These are phyloP conservation scores for Pyrrhoderma noxium DNA, from an alignment of 1,284 basidiomycete species.

Conservation along the genomic window DNA sequence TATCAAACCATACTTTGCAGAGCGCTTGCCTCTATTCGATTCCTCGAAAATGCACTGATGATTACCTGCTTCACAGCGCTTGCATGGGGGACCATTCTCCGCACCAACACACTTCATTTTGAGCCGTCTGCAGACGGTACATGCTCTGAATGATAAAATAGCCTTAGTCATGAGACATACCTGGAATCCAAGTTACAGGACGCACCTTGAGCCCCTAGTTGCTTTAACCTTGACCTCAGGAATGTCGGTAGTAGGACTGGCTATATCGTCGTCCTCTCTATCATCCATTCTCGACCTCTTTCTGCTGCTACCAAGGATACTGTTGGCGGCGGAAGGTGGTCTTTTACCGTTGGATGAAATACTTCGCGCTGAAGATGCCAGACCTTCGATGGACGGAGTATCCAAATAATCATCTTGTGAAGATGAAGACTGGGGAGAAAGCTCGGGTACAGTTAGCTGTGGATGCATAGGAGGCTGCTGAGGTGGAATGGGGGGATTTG, in stretches of 20 bases:
- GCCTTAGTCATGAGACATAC: neutral
- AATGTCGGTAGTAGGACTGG: slow-evolving; percentile 50
- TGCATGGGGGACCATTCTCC: slow-evolving; percentile 89
- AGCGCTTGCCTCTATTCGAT: slow-evolving; percentile 88
- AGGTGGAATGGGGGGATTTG: slow-evolving; percentile 17
- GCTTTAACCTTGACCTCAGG: slow-evolving; percentile 74
- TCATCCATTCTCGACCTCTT: slow-evolving; percentile 59
- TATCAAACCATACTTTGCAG: slow-evolving; percentile 60
- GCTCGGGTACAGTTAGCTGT: slow-evolving; percentile 15
- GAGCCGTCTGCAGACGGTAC: slow-evolving; percentile 89
- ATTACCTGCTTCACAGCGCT: slow-evolving; percentile 70
- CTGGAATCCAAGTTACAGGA: slow-evolving; percentile 1
- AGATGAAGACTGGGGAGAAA: slow-evolving; percentile 41
- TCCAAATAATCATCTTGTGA: slow-evolving; percentile 67
- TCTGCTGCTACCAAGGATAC: slow-evolving; percentile 35
- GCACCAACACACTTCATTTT: slow-evolving; percentile 99
- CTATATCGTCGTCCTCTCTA: slow-evolving; percentile 34
- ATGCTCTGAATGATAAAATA: slow-evolving; percentile 51
- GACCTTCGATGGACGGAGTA: slow-evolving; percentile 58
- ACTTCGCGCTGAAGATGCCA: slow-evolving; percentile 24
- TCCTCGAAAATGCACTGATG: slow-evolving; percentile 95
- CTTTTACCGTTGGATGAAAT: slow-evolving; percentile 56
- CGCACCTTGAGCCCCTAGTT: slow-evolving; percentile 76
- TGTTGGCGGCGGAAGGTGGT: slow-evolving; percentile 41
- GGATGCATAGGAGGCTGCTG: slow-evolving; percentile 20